A percentile compares a stretch with the other conserved stretches of the same genome.
These are phyloP conservation scores for Harringtonia aguacate DNA, from an alignment of 2,329 filamentous ascomycete genomes.

Conservation along the genomic window DNA sequence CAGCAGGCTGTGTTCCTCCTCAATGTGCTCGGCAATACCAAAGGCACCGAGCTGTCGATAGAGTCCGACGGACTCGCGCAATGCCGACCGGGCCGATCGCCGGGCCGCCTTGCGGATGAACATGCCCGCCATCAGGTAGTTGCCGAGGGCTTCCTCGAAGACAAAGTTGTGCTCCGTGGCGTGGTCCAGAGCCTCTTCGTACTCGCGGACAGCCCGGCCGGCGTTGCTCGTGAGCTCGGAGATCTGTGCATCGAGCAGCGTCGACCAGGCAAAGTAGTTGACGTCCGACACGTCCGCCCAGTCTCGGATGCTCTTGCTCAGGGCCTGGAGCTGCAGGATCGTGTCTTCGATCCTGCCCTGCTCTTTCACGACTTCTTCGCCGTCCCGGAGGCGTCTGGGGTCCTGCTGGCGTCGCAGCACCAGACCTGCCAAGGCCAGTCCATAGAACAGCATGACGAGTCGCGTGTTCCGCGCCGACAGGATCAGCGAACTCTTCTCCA, in stretches of 20 bases:
- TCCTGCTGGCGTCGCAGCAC: slow-evolving; percentile 39
- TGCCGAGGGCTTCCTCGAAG: slow-evolving; percentile 63
- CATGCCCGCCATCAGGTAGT: slow-evolving; percentile 64
- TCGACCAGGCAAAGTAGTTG: slow-evolving; percentile 63
- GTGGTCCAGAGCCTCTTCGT: slow-evolving; percentile 64
- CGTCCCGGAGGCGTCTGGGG: slow-evolving; percentile 25
- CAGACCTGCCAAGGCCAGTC: slow-evolving; percentile 42
- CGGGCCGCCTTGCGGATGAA: slow-evolving; percentile 55
- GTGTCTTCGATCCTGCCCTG: slow-evolving; percentile 27
- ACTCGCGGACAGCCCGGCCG: slow-evolving; percentile 48
- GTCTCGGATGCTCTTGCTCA: slow-evolving; percentile 50
- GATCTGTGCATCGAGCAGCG: slow-evolving; percentile 57
- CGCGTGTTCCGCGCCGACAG: slow-evolving; percentile 52
- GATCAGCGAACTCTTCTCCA: slow-evolving; percentile 35
- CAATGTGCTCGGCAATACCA: slow-evolving; percentile 58
- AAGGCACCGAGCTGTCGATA: slow-evolving; percentile 60
- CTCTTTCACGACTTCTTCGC: slow-evolving; percentile 25
- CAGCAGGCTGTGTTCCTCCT: slow-evolving; percentile 56
- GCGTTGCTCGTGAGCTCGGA: slow-evolving; percentile 50
- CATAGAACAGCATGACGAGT: slow-evolving; percentile 48
- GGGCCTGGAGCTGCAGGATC: slow-evolving; percentile 39
- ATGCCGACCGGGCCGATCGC: slow-evolving; percentile 56
- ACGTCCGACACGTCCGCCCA: slow-evolving; percentile 55
- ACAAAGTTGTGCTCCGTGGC: slow-evolving; percentile 54
- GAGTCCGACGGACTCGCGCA: slow-evolving; percentile 56